A percentile compares a stretch with the other conserved stretches of the same genome.
These are phyloP conservation scores for Epichloe glyceriae DNA, from an alignment of 2,329 filamentous ascomycete species.

Conservation along the genomic window DNA sequence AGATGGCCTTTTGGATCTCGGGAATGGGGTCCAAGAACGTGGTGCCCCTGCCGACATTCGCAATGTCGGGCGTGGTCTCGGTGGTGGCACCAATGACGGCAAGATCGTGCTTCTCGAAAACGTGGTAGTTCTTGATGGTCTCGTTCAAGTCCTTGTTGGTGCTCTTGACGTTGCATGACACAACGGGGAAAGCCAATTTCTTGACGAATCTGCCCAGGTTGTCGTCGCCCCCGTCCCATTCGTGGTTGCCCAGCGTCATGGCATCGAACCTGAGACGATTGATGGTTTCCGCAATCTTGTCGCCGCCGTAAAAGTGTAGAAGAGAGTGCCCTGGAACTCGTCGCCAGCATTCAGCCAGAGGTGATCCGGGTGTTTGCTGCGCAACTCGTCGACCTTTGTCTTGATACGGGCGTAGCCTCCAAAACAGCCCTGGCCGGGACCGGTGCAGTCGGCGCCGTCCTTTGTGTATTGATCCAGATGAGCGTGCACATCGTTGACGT, in stretches of 20 bases:
- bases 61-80: slow-evolving; percentile 31
- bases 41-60: slow-evolving; percentile 43
- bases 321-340: slow-evolving; percentile 56
- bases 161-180: slow-evolving; percentile 52
- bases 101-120: slow-evolving; percentile 47
- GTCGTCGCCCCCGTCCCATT: slow-evolving; percentile 53
- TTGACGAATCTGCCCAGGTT: slow-evolving; percentile 46
- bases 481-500: slow-evolving; percentile 57
- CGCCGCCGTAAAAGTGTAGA: slow-evolving; percentile 53
- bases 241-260: slow-evolving; percentile 56
- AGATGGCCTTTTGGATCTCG: slow-evolving; percentile 47
- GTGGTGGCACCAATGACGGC: slow-evolving; percentile 49
- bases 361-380: slow-evolving; percentile 44
- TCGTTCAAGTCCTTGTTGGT: slow-evolving; percentile 44
- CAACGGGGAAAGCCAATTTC: slow-evolving; percentile 52
- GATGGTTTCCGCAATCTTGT: slow-evolving; percentile 54
- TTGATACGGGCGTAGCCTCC: slow-evolving; percentile 55
- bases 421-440: slow-evolving; percentile 43
- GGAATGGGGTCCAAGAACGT: slow-evolving; percentile 43
- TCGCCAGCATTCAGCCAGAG: slow-evolving; percentile 55
- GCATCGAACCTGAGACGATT: slow-evolving; percentile 54
- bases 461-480: slow-evolving; percentile 51
- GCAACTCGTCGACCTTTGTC: slow-evolving; percentile 42
- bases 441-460: slow-evolving; percentile 48
- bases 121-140: slow-evolving; percentile 51